Conservation (phyloP, 2,329 filamentous ascomycete genomes). For the Blastomyces parvus region DNA sequence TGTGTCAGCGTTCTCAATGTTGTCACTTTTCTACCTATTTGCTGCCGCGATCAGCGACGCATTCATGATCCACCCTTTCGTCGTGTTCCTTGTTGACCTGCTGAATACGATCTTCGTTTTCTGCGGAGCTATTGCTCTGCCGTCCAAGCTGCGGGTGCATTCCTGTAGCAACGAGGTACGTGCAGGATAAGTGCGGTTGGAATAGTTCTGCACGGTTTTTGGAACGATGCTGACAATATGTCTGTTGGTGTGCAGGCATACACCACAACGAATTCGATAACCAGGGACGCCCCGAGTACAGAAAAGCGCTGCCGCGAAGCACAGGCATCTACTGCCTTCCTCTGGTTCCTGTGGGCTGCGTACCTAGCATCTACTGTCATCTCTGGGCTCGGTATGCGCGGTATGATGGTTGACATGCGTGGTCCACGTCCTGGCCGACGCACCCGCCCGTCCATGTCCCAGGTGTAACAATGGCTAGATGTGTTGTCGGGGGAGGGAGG, state of each 20-base stretch:
- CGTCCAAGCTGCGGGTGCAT: slow-evolving; percentile 37
- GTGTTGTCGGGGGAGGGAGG: neutral
- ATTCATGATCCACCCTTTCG: slow-evolving; percentile 34
- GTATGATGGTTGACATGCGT: slow-evolving; percentile 7
- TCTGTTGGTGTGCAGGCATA: slow-evolving; percentile 26
- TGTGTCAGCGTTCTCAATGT: slow-evolving; percentile 38
- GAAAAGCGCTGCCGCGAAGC: slow-evolving; percentile 42
- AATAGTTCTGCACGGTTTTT: neutral
- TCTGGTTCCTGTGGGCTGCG: slow-evolving; percentile 42
- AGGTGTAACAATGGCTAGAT: slow-evolving; percentile 11
- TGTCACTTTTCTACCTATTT: slow-evolving; percentile 42
- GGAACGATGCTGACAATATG: neutral
- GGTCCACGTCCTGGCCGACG: slow-evolving; percentile 13
- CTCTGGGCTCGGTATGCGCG: slow-evolving; percentile 25
- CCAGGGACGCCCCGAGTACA: slow-evolving; percentile 32
- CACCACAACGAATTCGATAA: slow-evolving; percentile 36
- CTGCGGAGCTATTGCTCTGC: slow-evolving; percentile 40
- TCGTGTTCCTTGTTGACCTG: slow-evolving; percentile 37
- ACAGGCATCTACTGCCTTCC: slow-evolving; percentile 42
- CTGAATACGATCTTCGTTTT: slow-evolving; percentile 43
- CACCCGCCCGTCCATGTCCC: slow-evolving; percentile 15
- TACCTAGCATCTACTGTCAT: slow-evolving; percentile 36
- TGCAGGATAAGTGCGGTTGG: neutral
- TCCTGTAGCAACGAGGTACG: slow-evolving; percentile 40
- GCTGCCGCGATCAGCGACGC: slow-evolving; percentile 34